Evolutionary conservation across 495 filamentous ascomycete genomes (phyloP).

Genomic region (Xylaria intraflava): DNA sequence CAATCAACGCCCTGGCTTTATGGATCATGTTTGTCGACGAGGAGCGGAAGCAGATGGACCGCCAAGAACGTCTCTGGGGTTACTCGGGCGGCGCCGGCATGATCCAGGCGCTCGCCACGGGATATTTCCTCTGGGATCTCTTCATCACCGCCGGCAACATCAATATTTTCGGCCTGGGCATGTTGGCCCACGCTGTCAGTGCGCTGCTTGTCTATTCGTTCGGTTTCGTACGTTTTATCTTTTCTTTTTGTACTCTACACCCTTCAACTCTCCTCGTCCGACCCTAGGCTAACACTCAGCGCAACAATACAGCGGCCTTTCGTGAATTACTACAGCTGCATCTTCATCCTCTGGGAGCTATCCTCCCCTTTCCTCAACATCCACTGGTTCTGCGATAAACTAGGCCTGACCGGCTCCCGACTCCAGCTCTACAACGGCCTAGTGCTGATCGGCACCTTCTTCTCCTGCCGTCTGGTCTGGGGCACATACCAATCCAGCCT

Average conservation of each 20-base stretch:
- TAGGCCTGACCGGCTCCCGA: conserved; percentile 80
- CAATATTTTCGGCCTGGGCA: conserved; percentile 76
- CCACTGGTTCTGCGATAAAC: conserved; percentile 99
- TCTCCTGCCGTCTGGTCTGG: conserved; percentile 84
- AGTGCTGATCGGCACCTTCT: conserved; percentile 54
- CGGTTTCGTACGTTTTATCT: conserved; percentile 72
- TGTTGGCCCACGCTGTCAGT: conserved; percentile 82
- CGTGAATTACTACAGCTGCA: conserved; percentile 82
- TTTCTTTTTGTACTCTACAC: background rate
- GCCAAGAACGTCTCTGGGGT: conserved; percentile 75
- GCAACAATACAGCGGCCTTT: conserved; percentile 64
- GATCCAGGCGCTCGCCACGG: conserved; percentile 75
- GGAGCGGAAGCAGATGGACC: conserved; percentile 66
- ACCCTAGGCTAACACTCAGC: background rate
- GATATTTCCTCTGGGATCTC: conserved; percentile 97
- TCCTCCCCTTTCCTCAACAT: conserved; percentile 91
- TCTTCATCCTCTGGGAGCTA: conserved; percentile 97
- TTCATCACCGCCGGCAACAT: conserved; percentile 64
- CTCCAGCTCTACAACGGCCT: conserved; percentile 28
- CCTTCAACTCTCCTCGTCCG: background rate
- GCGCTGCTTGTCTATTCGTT: conserved; percentile 81
- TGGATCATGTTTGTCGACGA: conserved; percentile 78
- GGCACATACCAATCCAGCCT: conserved; percentile 73
- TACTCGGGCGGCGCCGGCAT: conserved; percentile 79
- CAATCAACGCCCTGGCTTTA: conserved; percentile 72